Evolutionary conservation across 495 filamentous ascomycete genomes (phyloP), one percentile per base, ranked within the genome.

Genomic region (Penicillium lividum): DNA sequence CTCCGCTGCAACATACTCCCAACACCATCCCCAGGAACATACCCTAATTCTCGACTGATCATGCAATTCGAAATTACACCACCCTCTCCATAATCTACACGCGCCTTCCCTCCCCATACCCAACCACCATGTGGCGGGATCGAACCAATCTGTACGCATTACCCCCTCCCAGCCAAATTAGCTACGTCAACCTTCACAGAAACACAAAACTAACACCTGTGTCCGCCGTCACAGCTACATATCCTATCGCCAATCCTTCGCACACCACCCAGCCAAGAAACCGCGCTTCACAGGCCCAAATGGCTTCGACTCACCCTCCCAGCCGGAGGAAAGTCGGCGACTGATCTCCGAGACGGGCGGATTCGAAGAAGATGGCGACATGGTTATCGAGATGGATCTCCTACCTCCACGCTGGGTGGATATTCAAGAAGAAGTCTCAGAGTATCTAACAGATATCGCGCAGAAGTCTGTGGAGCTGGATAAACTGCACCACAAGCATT

Each of bases 371-470:
- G 92, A 97, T 70, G 93, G 92, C 60, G 94, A 98, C 71, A 89
- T 91, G 16, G 85, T 98, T 51, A 98, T 98, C 62, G 94, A 98
- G 79, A 98, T 98, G 94, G 93, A 97, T 73, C 78, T 96, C 11
- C 81, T 98, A 9, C 95, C 94, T 0, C 94, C 95, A 40, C 87
- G 93, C 52, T 98, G 94, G 95, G 86, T 92, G 56, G 95, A 98
- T 74, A 80, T 97, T 56, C 91, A 91, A 66, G 94, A 97, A 62
- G 93, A 98, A 67, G 92, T 98, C 47, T 86, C 89, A 7, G 91
- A 96, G 36, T 69, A 89, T 16, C 79, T 98, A n/a, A 78, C 82
- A 54, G 86, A 88, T 54, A 90, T 98, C 59, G 89, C 91, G 54
- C 84, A 80, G 57, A 92, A 96, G 72, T 90, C 90, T 47, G 81